Base-by-base conservation (phyloP, 2,329 filamentous ascomycete genomes). In the Colletotrichum sp. region DNA sequence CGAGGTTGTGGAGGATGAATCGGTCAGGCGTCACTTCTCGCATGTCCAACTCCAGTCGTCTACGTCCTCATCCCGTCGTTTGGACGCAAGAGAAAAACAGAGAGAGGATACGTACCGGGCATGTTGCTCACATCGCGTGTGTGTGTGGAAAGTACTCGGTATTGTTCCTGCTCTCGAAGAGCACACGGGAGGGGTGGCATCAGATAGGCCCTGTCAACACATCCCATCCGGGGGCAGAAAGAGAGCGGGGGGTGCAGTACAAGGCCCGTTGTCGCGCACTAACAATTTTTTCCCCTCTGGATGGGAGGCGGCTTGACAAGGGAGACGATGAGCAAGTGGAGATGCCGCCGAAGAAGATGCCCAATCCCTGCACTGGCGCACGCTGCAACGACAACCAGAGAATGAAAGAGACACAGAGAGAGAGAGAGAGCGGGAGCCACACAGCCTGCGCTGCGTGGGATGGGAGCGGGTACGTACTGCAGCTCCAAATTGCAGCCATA, bases 241-340 rank as follows among this genome's bases (percentile, higher is more conserved):
- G 52, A 32, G 28, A 62, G 67, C 34, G 28, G 59, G 67, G 67
- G 67, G 59, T 55, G 59, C 38, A 36, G 70, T 65, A 75, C 73
- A 64, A 75, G 21, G 56, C 7, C 26, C 7, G 64, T 64, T 64
- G 73, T 75, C 64, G 63, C 58, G 69, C 73, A 73, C 73, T 75
- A 75, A 75, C 73, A 75, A 75, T 75, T 75, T 26, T 73, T 75
- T 69, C 26, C 43, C n/a, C 21, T 65, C 34, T 64, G 64, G 63
- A 21, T 74, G 55, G 61, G 36, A 55, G 61, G 55, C 55, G 72
- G 62, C 43, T 59, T 56, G 58, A 55, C 56, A 75, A 75, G 73
- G 73, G 73, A 74, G 67, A 71, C 58, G 36, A 26, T 52, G 67
- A 66, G 61, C 72, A 30, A 64, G 71, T 71, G 68, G 59, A 75